Evolutionary conservation across 202 grass and related monocot genomes (phyloP), one percentile per base, ranked within the genome.

Genomic region (Digitaria exilis): DNA sequence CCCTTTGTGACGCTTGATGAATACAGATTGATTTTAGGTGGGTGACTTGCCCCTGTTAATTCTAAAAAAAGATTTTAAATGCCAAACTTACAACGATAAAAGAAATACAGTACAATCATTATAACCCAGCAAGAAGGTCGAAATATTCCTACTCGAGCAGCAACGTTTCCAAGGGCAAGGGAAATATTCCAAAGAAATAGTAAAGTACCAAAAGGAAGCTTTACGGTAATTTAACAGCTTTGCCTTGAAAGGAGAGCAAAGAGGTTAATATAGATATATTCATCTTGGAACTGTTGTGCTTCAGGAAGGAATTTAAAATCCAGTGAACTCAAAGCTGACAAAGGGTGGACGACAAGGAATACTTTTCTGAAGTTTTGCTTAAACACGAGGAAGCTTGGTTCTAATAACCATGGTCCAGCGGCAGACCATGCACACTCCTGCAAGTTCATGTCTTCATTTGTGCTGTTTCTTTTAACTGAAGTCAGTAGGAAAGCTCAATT

Each of bases 241-340:
- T 76, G 51, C 43, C 18, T 77, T 31, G 80, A 87, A 87, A 87
- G 85, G 18, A 61, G 78, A 43, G 43, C 42, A 70, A 77, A 54
- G 41, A 71, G 43, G 80, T 77, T 82, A 70, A 82, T 29, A n/a
- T n/a, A n/a, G 63, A 82, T 29, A 62, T 87, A 77, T 70, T 51
- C 71, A 82, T 70, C 78, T 82, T 61, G 79, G 85, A 82, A 82
- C 71, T 87, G 85, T 82, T 76, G 78, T 82, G 51, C 71, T 85
- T 77, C 34, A 82, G 60, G 71, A 85, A 80, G 45, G 44, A 65
- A 32, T 73, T 78, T 82, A 43, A 86, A 86, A 81, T 64, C 55
- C 4, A 25, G 49, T 65, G 64, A 82, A 85, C 58, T 67, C 49
- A 84, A 66, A 82, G 71, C 78, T 73, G 81, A 84, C 82, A 88